phyloP scores from a whole-genome alignment of 73 alveolate genomes.

The Breviolum minutum region DNA sequence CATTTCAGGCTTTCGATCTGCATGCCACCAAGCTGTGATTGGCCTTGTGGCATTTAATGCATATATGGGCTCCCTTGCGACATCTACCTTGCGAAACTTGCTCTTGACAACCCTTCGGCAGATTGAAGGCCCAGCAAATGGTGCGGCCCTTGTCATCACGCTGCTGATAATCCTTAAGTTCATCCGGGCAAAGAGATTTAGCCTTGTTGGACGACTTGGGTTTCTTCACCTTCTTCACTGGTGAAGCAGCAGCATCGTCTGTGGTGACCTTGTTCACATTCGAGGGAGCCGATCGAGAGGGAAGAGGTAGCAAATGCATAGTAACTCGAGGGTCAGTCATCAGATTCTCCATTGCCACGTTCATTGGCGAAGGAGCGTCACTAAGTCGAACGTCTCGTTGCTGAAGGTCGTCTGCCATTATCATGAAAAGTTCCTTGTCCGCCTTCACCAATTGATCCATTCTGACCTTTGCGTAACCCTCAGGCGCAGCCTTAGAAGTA shows the following conservation, averaged over 20 bases:
- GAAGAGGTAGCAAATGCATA: slow-evolving; percentile 10
- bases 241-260: not conserved
- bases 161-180: not conserved
- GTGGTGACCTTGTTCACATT: not conserved
- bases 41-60: slow-evolving; percentile 10
- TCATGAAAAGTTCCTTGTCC: not conserved
- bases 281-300: not conserved
- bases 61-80: not conserved
- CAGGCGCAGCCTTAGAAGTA: not conserved
- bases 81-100: not conserved
- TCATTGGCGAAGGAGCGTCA: not conserved
- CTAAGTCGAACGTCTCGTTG: not conserved
- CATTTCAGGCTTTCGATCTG: not conserved
- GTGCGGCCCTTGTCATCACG: not conserved
- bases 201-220: not conserved
- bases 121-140: slow-evolving; percentile 26
- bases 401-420: not conserved
- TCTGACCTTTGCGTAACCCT: not conserved
- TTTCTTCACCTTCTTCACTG: not conserved
- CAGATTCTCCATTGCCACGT: not conserved
- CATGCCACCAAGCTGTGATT: slow-evolving; percentile 1
- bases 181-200: not conserved
- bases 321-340: not conserved
- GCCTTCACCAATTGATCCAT: not conserved
- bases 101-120: not conserved